Conservation (phyloP, 768 basidiomycete species). For the Mrakia hoshinonis region DNA sequence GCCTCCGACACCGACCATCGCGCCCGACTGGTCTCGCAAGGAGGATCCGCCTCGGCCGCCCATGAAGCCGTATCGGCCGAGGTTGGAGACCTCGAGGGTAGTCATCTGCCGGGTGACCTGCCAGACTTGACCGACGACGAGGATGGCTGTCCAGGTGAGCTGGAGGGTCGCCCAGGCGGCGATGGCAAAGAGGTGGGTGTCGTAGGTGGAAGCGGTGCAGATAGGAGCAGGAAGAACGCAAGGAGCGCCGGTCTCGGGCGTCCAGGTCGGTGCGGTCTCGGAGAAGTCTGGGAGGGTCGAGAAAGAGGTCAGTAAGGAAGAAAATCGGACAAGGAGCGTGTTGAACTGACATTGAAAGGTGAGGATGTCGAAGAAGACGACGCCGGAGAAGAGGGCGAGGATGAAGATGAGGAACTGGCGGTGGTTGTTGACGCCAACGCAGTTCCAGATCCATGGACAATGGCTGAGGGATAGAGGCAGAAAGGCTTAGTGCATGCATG, state of each 20-base stretch:
- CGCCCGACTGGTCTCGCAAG: conserved; percentile 40
- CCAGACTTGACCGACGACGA: conserved; percentile 79
- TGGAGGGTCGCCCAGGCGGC: conserved; percentile 82
- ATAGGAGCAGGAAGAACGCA: conserved; percentile 62
- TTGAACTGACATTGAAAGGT: conserved; percentile 63
- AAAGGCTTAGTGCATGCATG: neutral
- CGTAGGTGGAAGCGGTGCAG: conserved; percentile 60
- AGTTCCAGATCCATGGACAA: conserved; percentile 99
- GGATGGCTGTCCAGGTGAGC: conserved; percentile 84
- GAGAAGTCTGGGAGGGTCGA: conserved; percentile 49
- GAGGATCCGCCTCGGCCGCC: conserved; percentile 58
- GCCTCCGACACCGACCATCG: conserved; percentile 33
- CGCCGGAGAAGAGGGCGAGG: conserved; percentile 68
- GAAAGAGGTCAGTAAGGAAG: neutral
- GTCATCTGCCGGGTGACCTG: conserved; percentile 92
- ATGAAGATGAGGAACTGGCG: conserved; percentile 95
- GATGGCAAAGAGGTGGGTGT: conserved; percentile 76
- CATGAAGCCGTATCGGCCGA: conserved; percentile 94
- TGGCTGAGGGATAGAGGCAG: conserved; percentile 64
- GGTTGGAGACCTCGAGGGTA: conserved; percentile 87
- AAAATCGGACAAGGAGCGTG: neutral
- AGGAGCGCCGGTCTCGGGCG: conserved; percentile 47
- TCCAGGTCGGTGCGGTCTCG: conserved; percentile 37
- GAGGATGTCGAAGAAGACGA: conserved; percentile 72
- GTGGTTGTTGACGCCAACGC: conserved; percentile 89